These are phyloP conservation scores for Ilex asprella DNA, from an alignment of 257 asterid genomes.

Conservation along the genomic window DNA sequence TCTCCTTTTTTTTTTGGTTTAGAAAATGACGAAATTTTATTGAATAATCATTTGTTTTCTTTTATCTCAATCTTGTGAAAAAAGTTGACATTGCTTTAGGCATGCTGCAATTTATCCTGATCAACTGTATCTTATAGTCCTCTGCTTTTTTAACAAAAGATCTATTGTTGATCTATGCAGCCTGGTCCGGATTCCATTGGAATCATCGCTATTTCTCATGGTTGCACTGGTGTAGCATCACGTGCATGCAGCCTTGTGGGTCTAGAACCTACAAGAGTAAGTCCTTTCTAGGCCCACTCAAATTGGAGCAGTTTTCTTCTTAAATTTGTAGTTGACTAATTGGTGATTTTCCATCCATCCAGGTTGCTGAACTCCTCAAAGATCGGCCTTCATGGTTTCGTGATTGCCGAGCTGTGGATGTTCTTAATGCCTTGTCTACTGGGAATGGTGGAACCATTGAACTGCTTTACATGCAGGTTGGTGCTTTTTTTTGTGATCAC, in stretches of 20 bases:
- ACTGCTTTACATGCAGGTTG: slow-evolving; percentile 93
- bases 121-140: neutral
- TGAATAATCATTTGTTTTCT: neutral
- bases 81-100: too few species aligned
- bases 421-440: slow-evolving; percentile 79
- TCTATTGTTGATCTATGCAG: slow-evolving; percentile 23
- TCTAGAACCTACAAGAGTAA: slow-evolving; percentile 85
- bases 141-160: neutral
- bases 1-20: neutral
- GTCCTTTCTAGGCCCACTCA: slow-evolving; percentile 13
- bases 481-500: neutral
- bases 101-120: too few species aligned
- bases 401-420: slow-evolving; percentile 90
- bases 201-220: slow-evolving; percentile 52
- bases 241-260: slow-evolving; percentile 99
- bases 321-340: neutral
- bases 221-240: slow-evolving; percentile 76
- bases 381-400: slow-evolving; percentile 96
- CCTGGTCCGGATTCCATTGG: slow-evolving; percentile 72
- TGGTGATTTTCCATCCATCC: slow-evolving; percentile 7
- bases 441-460: slow-evolving; percentile 95
- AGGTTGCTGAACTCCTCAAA: slow-evolving; percentile 97
- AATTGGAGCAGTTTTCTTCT: neutral
- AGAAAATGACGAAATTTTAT: neutral
- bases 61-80: neutral